Conservation (phyloP, 495 filamentous ascomycete genomes). For the Trichoderma asperelloides region DNA sequence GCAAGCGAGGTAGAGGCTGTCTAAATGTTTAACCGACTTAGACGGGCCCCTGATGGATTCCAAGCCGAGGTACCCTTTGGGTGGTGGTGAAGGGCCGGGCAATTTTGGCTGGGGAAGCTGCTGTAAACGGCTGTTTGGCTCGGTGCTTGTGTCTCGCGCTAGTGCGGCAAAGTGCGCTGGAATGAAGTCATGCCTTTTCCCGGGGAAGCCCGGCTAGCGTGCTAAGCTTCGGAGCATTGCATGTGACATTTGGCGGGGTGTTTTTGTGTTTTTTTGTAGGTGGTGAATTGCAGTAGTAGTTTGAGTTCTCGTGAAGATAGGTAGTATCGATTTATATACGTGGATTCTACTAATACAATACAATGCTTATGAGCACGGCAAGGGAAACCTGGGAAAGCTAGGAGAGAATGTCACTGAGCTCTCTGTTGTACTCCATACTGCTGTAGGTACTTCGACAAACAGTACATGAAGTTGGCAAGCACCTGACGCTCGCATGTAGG, state of each 20-base stretch:
- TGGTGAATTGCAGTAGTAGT: too few species aligned
- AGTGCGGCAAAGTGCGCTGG: background rate
- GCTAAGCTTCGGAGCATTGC: slow-evolving; percentile 1
- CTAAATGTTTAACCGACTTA: background rate
- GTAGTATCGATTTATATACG: too few species aligned
- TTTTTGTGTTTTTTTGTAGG: background rate
- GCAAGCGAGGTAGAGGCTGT: background rate
- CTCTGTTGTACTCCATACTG: too few species aligned
- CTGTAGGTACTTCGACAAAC: too few species aligned
- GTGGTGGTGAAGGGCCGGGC: background rate
- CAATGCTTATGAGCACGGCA: too few species aligned
- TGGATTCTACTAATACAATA: too few species aligned
- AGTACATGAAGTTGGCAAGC: too few species aligned
- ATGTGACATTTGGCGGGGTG: slow-evolving; percentile 7
- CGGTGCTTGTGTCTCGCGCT: background rate
- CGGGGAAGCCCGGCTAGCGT: background rate
- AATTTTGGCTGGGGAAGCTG: background rate
- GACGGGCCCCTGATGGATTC: background rate
- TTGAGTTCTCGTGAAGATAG: too few species aligned
- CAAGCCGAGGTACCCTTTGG: background rate
- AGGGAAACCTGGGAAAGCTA: too few species aligned
- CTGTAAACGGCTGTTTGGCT: background rate
- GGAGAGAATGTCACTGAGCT: too few species aligned
- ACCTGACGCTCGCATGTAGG: background rate
- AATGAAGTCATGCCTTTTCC: background rate